A percentile compares a stretch with the other conserved stretches of the same genome.
These are phyloP conservation scores for Cyclaneusma minus DNA, from an alignment of 2,329 filamentous ascomycete species.

Conservation along the genomic window DNA sequence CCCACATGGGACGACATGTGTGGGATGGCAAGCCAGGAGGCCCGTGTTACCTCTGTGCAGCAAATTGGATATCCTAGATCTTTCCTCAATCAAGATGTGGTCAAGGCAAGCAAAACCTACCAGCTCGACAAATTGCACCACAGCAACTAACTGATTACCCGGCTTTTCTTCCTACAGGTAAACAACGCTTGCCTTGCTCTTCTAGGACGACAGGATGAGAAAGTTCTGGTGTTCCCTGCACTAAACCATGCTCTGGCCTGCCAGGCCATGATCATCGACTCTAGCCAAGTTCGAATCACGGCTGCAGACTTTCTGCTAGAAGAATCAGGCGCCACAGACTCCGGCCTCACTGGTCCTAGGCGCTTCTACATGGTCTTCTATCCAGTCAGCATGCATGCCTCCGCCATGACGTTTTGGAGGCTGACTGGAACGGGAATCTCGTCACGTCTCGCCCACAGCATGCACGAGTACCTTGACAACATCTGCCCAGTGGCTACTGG, in stretches of 20 bases:
- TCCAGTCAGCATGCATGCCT: slow-evolving; percentile 20
- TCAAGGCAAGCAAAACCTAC: slow-evolving; percentile 6
- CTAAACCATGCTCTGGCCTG: slow-evolving; percentile 7
- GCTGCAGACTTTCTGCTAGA: too few species aligned
- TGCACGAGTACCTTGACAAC: slow-evolving; percentile 23
- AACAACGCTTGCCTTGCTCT: not conserved
- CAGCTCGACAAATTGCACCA: too few species aligned
- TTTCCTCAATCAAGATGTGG: slow-evolving; percentile 10
- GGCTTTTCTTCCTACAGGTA: slow-evolving; percentile 3
- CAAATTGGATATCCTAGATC: slow-evolving; percentile 13
- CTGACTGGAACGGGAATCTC: slow-evolving; percentile 30
- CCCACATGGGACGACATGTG: slow-evolving; percentile 8
- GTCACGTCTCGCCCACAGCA: slow-evolving; percentile 27
- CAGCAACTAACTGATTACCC: not conserved
- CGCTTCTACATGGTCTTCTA: slow-evolving; percentile 29
- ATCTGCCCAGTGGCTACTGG: too few species aligned
- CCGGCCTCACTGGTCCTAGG: too few species aligned
- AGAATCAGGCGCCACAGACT: too few species aligned
- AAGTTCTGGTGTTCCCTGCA: slow-evolving; percentile 4
- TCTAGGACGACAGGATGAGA: slow-evolving; percentile 1
- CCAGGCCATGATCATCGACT: slow-evolving; percentile 8
- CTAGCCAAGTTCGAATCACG: slow-evolving; percentile 8
- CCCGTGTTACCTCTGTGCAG: slow-evolving; percentile 4
- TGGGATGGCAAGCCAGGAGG: slow-evolving; percentile 8
- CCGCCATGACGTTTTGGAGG: slow-evolving; percentile 28